Base-by-base conservation (phyloP, 2,329 filamentous ascomycete species). In the Apiospora rasikravindrae region DNA sequence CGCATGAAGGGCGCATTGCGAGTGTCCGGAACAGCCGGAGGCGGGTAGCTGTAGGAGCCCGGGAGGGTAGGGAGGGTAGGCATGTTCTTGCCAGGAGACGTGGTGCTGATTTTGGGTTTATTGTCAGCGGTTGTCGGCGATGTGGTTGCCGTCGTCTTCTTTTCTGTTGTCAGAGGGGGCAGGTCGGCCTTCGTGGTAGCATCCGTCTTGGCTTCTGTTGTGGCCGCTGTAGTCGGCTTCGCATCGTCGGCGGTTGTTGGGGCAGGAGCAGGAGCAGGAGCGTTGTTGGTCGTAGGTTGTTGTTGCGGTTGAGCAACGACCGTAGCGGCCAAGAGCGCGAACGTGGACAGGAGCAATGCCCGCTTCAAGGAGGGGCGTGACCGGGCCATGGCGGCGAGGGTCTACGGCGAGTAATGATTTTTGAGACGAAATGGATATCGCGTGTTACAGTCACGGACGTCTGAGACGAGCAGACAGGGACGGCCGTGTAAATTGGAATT, bases 1-100 rank as follows among this genome's bases (percentile, higher is more conserved):
- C 95, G 92, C 94, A 98, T 98, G 81, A 94, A 99, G 22, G 96
- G 95, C 6, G 96, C 96, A 78, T 92, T 90, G 51, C 89, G 87
- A 3, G 94, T 98, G 37, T 95, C 93, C 10, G 96, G 96, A 2
- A 98, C 92, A 37, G 90, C 88, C 4, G 94, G 87, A 1, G 93
- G 84, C 6, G 95, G 93, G 75, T 93, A 93, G 29, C 89, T 89
- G 75, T 86, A 88, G 69, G 85, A 84, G 75, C 88, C 88, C 10
- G 86, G 22, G 16, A 29, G 11, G 29, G 45, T 57, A 29, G 84
- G 66, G 91, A 83, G 49, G 86, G 88, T 14, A 90, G 89, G 57
- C 90, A 80, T 69, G 75, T 69, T 42, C 29, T 64, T 67, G 69
- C 51, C 44, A 37, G 45, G 53, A 11, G 70, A 37, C 11, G 70